Percentiles rank a stretch among this genome's conserved stretches.
phyloP scores from a whole-genome alignment of 192 early-diverging fungal species.

The Bifiguratus adelaidae region DNA sequence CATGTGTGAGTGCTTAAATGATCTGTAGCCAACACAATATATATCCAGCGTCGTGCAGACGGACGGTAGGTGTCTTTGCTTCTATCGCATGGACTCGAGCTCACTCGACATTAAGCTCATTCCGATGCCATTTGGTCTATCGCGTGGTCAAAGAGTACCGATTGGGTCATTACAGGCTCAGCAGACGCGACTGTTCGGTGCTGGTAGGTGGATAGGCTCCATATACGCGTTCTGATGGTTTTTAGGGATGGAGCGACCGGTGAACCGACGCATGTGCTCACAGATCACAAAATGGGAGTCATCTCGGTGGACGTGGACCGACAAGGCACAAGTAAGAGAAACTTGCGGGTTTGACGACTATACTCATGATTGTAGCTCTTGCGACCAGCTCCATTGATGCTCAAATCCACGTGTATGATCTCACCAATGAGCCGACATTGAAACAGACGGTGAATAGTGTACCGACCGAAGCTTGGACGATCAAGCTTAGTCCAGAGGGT shows the following conservation, averaged over 20 bases:
- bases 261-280: conserved; percentile 37
- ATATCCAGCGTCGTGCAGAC: conserved; percentile 31
- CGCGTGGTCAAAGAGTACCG: conserved; percentile 57
- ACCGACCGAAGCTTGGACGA: conserved; percentile 68
- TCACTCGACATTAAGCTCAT: conserved; percentile 43
- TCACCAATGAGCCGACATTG: conserved; percentile 34
- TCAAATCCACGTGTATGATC: conserved; percentile 70
- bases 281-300: conserved; percentile 71
- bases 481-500: conserved; percentile 62
- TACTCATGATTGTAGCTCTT: conserved; percentile 28
- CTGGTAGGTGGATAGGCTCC: conserved; percentile 37
- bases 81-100: neutral
- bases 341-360: neutral
- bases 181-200: conserved; percentile 70
- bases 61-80: conserved; percentile 16
- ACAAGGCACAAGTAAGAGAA: conserved; percentile 37
- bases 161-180: conserved; percentile 64
- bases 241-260: conserved; percentile 51
- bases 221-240: neutral
- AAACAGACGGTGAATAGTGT: conserved; percentile 50
- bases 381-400: conserved; percentile 70
- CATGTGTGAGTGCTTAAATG: too few species aligned
- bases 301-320: conserved; percentile 57
- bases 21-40: conserved; percentile 46
- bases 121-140: conserved; percentile 77